Evolutionary conservation across 208 protist genomes (phyloP), one percentile per base, ranked within the genome.

Genomic region (Leishmania arabica): DNA sequence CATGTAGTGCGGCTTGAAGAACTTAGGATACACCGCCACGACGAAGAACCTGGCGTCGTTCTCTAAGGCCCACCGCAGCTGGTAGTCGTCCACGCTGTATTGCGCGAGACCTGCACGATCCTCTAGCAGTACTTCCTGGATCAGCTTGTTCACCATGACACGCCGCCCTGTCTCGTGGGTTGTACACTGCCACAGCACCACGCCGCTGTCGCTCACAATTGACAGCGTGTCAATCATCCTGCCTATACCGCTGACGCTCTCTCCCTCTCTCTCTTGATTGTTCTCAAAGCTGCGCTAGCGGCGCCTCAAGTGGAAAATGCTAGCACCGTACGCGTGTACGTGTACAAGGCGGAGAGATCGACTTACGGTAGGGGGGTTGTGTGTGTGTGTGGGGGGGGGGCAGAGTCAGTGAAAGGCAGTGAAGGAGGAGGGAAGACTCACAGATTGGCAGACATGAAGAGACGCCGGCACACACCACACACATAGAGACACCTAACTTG

Each of bases 181-280:
- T 68, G 82, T 95, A 17, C 89, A 83, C 73, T 93, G 90, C 95
- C 95, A 99, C 15, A 99, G 84, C 56, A 99, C 98, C 37, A 98
- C 81, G 27, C 98, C 98, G 68, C 98, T 98, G 78, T 98, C 95
- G 75, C 93, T 97, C 58, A 99, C 87, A 49, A 99, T 93, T 21
- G 93, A 93, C 49, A 99, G 83, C 15, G 97, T 93, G 82, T 99
- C 98, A 65, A 99, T 92, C 98, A 99, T 99, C n/a, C 5, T 64
- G 40, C 24, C 19, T 6, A 37, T 11, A 51, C 54, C 75, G 19
- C 60, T 8, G 34, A 24, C 69, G n/a, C 60, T 68, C 7, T 69
- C 40, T 68, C 7, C 56, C 40, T 8, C 21, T 65, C 21, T 65
- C 1, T 49, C 1, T 49, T 77, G 19, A 19, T 42, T 75, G 6